Percentiles rank a stretch among this genome's conserved stretches.
phyloP scores from a whole-genome alignment of 1,139 yeast genomes.

The Kazachstania sp. region DNA sequence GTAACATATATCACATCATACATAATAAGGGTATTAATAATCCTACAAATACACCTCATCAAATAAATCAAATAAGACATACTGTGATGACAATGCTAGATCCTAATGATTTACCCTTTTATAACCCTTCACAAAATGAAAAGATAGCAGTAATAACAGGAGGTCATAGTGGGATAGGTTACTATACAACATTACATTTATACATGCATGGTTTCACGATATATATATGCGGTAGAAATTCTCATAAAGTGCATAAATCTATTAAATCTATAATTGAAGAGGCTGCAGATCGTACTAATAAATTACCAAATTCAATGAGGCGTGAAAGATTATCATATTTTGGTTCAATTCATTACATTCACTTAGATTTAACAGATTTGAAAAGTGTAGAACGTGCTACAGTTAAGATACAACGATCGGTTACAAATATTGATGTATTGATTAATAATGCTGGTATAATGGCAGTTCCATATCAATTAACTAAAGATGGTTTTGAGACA shows the following conservation, averaged over 20 bases:
- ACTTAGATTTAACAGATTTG: constrained; percentile 55
- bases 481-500: constrained; percentile 68
- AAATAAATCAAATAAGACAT: too few species aligned
- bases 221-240: constrained; percentile 64
- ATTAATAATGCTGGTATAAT: constrained; percentile 78
- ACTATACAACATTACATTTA: constrained; percentile 64
- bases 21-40: too few species aligned
- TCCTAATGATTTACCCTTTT: constrained; percentile 30
- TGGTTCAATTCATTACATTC: constrained; percentile 54
- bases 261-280: constrained; percentile 47
- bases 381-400: constrained; percentile 52
- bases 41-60: too few species aligned
- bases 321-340: constrained; percentile 24
- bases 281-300: constrained; percentile 33
- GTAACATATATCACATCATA: too few species aligned
- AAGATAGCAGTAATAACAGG: constrained; percentile 69
- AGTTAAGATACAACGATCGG: constrained; percentile 40
- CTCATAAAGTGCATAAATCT: constrained; percentile 47
- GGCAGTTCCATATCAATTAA: constrained; percentile 58
- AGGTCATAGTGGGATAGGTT: constrained; percentile 75
- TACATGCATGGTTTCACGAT: constrained; percentile 71
- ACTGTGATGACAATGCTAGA: constrained; percentile 20
- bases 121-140: constrained; percentile 34
- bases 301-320: constrained; percentile 3
- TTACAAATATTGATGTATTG: constrained; percentile 49